These are phyloP conservation scores for Fusarium nematophilum DNA, from an alignment of 2,329 filamentous ascomycete genomes.

Conservation along the genomic window DNA sequence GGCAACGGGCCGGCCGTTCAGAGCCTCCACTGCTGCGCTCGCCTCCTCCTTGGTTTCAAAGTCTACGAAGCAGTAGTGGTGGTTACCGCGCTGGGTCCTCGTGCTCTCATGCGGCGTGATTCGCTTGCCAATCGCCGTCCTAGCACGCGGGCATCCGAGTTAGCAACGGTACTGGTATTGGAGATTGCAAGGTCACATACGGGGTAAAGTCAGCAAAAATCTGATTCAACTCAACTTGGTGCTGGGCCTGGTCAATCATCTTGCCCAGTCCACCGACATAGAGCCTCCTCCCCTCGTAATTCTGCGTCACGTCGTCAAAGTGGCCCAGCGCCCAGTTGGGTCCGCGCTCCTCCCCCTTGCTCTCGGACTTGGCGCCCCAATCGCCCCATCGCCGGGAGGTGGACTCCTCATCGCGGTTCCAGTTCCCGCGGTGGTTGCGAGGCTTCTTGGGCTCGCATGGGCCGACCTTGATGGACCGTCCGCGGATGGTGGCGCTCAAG, in stretches of 20 bases:
- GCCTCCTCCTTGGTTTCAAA: slow-evolving; percentile 66
- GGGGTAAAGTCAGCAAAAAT: slow-evolving; percentile 59
- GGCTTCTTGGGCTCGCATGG: slow-evolving; percentile 68
- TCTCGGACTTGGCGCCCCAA: slow-evolving; percentile 46
- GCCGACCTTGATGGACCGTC: slow-evolving; percentile 71
- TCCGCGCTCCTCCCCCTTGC: neutral
- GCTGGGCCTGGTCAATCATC: slow-evolving; percentile 60
- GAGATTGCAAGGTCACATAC: slow-evolving; percentile 1
- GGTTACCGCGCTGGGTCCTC: slow-evolving; percentile 61
- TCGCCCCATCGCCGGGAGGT: slow-evolving; percentile 58
- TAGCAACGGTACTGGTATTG: neutral
- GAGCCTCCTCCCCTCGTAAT: slow-evolving; percentile 53
- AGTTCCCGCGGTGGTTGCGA: slow-evolving; percentile 28
- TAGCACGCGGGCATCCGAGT: neutral
- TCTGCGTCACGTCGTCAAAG: slow-evolving; percentile 45
- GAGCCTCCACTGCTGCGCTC: slow-evolving; percentile 56
- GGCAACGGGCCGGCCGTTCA: slow-evolving; percentile 30
- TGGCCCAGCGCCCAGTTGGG: slow-evolving; percentile 40
- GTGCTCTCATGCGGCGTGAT: slow-evolving; percentile 70
- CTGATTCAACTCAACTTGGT: slow-evolving; percentile 58
- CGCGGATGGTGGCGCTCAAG: slow-evolving; percentile 65
- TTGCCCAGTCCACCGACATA: slow-evolving; percentile 63
- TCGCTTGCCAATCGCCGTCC: slow-evolving; percentile 56
- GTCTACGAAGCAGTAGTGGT: slow-evolving; percentile 76
- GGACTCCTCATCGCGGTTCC: slow-evolving; percentile 17